Percentiles rank a stretch among this genome's conserved stretches.
phyloP scores from a whole-genome alignment of 192 early-diverging fungal species.

The Funneliformis mosseae region DNA sequence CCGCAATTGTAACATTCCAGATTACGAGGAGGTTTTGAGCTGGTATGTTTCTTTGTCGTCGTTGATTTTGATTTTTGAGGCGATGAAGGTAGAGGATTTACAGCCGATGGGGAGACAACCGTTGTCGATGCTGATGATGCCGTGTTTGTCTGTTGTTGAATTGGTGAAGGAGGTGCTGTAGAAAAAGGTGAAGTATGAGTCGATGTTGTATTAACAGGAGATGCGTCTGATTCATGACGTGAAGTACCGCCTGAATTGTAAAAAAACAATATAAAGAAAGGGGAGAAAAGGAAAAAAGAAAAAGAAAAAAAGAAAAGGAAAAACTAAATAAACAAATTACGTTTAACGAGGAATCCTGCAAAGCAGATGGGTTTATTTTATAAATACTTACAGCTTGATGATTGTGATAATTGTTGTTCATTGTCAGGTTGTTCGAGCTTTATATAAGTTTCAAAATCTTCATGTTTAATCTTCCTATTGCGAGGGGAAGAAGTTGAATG shows the following conservation, averaged over 20 bases:
- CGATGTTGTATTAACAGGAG: background rate
- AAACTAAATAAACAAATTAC: background rate
- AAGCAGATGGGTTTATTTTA: background rate
- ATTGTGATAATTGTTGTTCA: background rate
- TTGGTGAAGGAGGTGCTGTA: background rate
- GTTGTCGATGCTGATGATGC: background rate
- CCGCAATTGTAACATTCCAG: constrained; percentile 77
- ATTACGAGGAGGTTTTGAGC: constrained; percentile 48
- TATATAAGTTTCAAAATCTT: constrained; percentile 21
- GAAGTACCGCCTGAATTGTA: background rate
- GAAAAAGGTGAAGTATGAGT: background rate
- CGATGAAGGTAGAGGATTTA: background rate
- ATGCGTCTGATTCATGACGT: background rate
- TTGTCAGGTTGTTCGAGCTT: constrained; percentile 8
- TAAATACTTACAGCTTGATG: background rate
- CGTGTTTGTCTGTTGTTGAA: background rate
- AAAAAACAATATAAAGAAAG: too few species aligned
- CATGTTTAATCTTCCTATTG: constrained; percentile 9
- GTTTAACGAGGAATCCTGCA: background rate
- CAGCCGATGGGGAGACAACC: background rate
- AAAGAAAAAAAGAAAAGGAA: background rate
- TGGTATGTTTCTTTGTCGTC: constrained; percentile 45
- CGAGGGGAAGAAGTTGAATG: constrained; percentile 1
- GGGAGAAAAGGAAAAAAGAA: background rate
- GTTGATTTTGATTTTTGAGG: constrained; percentile 35